These are phyloP conservation scores for Eucalyptus decipiens DNA, from an alignment of 345 rosid genomes.

Conservation along the genomic window DNA sequence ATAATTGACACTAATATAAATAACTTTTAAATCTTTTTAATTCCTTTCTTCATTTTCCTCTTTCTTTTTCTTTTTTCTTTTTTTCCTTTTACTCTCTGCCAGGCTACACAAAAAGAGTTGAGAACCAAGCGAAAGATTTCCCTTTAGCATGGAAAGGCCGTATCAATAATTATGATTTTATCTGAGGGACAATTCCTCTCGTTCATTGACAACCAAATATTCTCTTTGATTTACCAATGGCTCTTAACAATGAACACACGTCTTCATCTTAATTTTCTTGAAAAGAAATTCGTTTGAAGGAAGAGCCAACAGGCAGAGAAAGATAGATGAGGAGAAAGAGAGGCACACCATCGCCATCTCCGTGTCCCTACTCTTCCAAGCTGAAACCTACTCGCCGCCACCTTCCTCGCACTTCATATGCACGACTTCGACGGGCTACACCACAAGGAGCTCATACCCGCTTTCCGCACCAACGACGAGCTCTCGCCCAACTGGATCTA, in stretches of 20 bases:
- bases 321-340: background rate
- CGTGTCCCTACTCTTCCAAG: slow-evolving; percentile 32
- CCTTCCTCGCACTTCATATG: background rate
- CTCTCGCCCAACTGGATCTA: background rate
- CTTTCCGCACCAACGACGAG: background rate
- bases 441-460: background rate
- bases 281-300: background rate
- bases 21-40: too few species aligned
- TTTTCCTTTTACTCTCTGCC: too few species aligned
- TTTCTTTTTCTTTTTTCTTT: too few species aligned
- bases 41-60: too few species aligned
- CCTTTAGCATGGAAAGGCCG: background rate
- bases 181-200: background rate
- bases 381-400: slow-evolving; percentile 15
- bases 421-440: background rate
- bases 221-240: background rate
- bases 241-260: background rate
- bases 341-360: slow-evolving; percentile 26
- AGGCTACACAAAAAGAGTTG: background rate
- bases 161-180: too few species aligned
- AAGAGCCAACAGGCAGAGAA: background rate
- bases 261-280: background rate
- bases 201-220: background rate
- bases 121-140: background rate
- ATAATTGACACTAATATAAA: fast-evolving